Conservation (phyloP, 2,329 filamentous ascomycete species). For the Fusarium penzigii region DNA sequence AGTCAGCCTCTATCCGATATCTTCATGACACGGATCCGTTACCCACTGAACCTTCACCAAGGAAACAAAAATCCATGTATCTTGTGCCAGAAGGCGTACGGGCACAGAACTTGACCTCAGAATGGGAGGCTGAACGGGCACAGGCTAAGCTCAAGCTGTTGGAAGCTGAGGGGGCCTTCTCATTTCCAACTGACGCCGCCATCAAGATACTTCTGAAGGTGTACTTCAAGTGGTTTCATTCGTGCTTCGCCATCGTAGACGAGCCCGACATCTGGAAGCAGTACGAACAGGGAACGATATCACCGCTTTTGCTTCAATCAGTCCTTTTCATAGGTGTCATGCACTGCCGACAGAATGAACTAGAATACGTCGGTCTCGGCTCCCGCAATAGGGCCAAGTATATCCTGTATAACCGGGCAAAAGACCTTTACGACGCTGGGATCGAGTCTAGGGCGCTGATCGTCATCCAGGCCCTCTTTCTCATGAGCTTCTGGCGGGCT, state of each 20-base stretch:
- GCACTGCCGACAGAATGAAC: conserved; percentile 49
- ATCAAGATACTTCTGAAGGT: conserved; percentile 47
- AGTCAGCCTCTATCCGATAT: too few species aligned
- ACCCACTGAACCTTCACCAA: too few species aligned
- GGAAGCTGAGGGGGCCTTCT: conserved; percentile 45
- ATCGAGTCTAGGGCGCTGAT: conserved; percentile 52
- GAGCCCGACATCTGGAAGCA: conserved; percentile 42
- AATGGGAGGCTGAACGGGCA: too few species aligned
- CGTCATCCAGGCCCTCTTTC: conserved; percentile 52
- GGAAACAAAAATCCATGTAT: too few species aligned
- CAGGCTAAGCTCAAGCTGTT: too few species aligned
- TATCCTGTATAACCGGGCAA: conserved; percentile 50
- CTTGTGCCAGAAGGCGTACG: too few species aligned
- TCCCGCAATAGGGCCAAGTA: conserved; percentile 52
- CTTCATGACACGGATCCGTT: too few species aligned
- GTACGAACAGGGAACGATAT: conserved; percentile 43
- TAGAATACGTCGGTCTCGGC: conserved; percentile 46
- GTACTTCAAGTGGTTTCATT: conserved; percentile 59
- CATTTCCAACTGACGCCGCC: conserved; percentile 48
- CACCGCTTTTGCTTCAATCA: conserved; percentile 51
- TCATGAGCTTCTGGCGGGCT: conserved; percentile 58
- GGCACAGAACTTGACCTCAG: too few species aligned
- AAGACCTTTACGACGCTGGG: conserved; percentile 54
- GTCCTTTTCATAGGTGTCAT: conserved; percentile 57
- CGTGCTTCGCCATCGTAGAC: conserved; percentile 56